Evolutionary conservation across 208 protist genomes (phyloP).

Genomic region (Trypanosomatidae sp.): DNA sequence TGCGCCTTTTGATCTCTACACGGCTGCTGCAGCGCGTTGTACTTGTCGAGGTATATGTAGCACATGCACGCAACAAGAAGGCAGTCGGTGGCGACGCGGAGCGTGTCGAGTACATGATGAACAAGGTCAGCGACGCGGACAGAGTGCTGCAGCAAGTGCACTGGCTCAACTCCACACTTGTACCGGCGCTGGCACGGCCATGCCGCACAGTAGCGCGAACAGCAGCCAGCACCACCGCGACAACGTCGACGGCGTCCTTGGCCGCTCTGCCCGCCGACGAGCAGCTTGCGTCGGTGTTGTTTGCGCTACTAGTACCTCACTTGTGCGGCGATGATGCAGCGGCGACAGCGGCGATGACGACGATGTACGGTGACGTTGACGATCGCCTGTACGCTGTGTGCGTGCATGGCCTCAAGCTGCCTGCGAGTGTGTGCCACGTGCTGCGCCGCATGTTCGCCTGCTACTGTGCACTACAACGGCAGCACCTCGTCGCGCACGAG

Average conservation of each 20-base stretch:
- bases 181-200: constrained; percentile 14
- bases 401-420: constrained; percentile 71
- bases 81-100: constrained; percentile 24
- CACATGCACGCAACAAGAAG: constrained; percentile 19
- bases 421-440: constrained; percentile 24
- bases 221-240: too few species aligned
- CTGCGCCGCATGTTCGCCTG: constrained; percentile 50
- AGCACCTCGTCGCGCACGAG: constrained; percentile 10
- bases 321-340: constrained; percentile 7
- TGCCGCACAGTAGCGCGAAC: too few species aligned
- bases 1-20: constrained; percentile 36
- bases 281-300: constrained; percentile 11
- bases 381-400: constrained; percentile 43
- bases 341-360: neutral
- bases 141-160: constrained; percentile 9
- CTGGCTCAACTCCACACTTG: constrained; percentile 13
- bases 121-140: constrained; percentile 2
- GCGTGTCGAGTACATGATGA: constrained; percentile 14
- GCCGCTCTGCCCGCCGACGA: constrained; percentile 6
- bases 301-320: constrained; percentile 39
- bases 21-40: constrained; percentile 49
- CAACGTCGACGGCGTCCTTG: too few species aligned
- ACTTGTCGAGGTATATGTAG: constrained; percentile 41
- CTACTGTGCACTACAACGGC: constrained; percentile 25
- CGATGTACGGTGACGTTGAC: constrained; percentile 9